Evolutionary conservation across 2,329 filamentous ascomycete genomes (phyloP).

Genomic region (Plenodomus lindquistii): DNA sequence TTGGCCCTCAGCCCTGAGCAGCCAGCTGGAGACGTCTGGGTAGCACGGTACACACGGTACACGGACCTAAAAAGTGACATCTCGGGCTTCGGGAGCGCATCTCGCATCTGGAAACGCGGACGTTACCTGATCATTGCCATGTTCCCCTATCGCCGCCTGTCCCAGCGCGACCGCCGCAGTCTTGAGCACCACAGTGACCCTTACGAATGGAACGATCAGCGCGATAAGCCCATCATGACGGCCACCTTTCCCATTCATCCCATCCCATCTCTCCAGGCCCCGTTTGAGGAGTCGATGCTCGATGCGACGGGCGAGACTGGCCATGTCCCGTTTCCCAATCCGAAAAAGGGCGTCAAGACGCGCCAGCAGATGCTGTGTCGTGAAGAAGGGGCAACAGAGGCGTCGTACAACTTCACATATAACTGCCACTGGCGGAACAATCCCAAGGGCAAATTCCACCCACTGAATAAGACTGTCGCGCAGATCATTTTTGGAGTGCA

Average conservation of each 20-base stretch:
- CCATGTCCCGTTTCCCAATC: constrained; percentile 45
- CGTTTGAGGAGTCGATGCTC: constrained; percentile 79
- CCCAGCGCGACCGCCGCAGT: constrained; percentile 25
- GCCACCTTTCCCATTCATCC: constrained; percentile 64
- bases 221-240: constrained; percentile 40
- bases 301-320: constrained; percentile 61
- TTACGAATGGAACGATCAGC: constrained; percentile 39
- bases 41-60: constrained; percentile 24
- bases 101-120: constrained; percentile 5
- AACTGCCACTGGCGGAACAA: constrained; percentile 76
- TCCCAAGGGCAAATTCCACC: constrained; percentile 77
- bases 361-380: constrained; percentile 55
- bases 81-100: constrained; percentile 15
- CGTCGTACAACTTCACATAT: constrained; percentile 70
- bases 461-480: constrained; percentile 84
- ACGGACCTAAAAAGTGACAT: constrained; percentile 18
- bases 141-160: constrained; percentile 27
- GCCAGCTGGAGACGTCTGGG: constrained; percentile 16
- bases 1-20: constrained; percentile 22
- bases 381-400: constrained; percentile 67
- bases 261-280: constrained; percentile 74
- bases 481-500: constrained; percentile 95
- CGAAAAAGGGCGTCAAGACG: constrained; percentile 43
- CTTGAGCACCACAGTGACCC: constrained; percentile 23
- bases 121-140: constrained; percentile 16